Base-by-base conservation (phyloP, 2,329 filamentous ascomycete genomes). In the Cytospora paraplurivora region DNA sequence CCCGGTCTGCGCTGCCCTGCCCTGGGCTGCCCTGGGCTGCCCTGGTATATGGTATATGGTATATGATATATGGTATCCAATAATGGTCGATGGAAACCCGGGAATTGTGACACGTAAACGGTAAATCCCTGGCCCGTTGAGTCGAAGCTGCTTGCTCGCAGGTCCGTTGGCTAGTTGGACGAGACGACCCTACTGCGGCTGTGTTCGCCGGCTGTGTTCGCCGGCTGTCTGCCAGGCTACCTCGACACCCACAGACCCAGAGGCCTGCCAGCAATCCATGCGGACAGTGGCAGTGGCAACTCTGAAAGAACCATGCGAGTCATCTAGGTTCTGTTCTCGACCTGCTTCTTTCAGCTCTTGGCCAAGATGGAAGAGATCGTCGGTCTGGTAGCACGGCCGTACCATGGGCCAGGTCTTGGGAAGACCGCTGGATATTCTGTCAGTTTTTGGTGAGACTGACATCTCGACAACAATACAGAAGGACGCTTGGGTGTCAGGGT, bases 381-480 rank as follows among this genome's bases (percentile, higher is more conserved):
- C 44, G 21, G 10, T 47, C 44, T 47, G 44, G 44, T 19, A 11
- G 44, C 21, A 19, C 17, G n/a, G 44, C n/a, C n/a, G 44, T 47
- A 47, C n/a, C 44, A 47, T 47, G n/a, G 44, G 44, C 8, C 44
- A 11, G 44, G 44, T 19, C 27, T 27, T 27, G 27, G 27, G 12
- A 37, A 51, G 15, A 12, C 44, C 38, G 44, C 19, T 51, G 56
- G 44, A n/a, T 50, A 10, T 51, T 34, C 44, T 34, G 41, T 38
- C 44, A 51, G 32, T 27, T 27, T 27, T 27, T 27, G 27, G 27
- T 4, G 27, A 27, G 27, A 27, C 27, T 27, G 27, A 27, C 27
- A 27, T 27, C 27, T 59, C 56, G 56, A 44, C 56, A 13, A 6
- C 56, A n/a, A 32, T 12, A 21, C n/a, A 17, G 47, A 49, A 17